Conservation (phyloP, 2,329 filamentous ascomycete genomes). For the Monosporascus sp. region DNA sequence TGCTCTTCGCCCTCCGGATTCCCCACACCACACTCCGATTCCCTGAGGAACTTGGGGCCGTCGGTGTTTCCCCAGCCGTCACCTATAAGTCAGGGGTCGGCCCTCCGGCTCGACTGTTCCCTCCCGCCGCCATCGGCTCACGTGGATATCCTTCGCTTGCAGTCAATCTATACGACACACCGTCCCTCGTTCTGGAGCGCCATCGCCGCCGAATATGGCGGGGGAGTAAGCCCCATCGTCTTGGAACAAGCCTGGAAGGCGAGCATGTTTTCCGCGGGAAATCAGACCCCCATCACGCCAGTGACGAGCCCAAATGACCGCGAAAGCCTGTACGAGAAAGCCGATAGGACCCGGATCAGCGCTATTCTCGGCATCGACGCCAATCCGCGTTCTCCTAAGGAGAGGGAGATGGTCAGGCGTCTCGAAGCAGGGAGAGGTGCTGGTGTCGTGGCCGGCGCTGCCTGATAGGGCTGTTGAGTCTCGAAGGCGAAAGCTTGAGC, state of each 20-base stretch:
- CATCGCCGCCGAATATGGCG: conserved; percentile 67
- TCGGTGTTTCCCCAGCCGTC: conserved; percentile 38
- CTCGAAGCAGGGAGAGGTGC: conserved; percentile 45
- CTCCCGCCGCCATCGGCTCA: conserved; percentile 35
- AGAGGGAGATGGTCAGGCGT: conserved; percentile 51
- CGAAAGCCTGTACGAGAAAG: conserved; percentile 32
- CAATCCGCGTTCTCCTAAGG: conserved; percentile 50
- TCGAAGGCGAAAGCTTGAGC: too few relatives aligned
- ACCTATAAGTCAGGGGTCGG: conserved; percentile 34
- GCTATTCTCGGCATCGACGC: conserved; percentile 57
- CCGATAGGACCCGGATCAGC: conserved; percentile 57
- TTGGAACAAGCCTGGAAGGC: conserved; percentile 67
- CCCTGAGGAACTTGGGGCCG: conserved; percentile 36
- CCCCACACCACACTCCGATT: conserved; percentile 35
- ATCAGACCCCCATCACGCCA: conserved; percentile 45
- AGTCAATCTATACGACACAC: conserved; percentile 64
- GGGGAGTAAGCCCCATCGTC: conserved; percentile 52
- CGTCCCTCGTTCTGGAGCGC: conserved; percentile 67
- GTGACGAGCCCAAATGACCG: conserved; percentile 46
- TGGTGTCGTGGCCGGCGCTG: conserved; percentile 26
- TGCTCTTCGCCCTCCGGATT: conserved; percentile 34
- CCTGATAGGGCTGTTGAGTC: conserved; percentile 12
- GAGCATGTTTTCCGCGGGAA: conserved; percentile 35
- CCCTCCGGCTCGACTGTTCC: conserved; percentile 56
- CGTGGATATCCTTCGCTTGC: conserved; percentile 61